Evolutionary conservation across 179 eudicot species (phyloP).

Genomic region (Pouteria campechiana): DNA sequence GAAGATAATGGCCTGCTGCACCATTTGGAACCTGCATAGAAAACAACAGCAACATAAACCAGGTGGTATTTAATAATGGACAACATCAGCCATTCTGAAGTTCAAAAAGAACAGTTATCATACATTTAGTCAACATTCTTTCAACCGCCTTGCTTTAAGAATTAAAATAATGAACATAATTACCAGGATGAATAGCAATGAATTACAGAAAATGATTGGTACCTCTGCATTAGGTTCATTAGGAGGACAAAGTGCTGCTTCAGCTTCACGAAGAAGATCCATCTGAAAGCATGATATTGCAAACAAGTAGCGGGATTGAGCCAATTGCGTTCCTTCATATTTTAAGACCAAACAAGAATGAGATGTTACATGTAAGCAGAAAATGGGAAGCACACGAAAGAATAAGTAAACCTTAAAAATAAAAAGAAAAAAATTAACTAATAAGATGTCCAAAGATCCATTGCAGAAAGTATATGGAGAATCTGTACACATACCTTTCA

Average conservation of each 20-base stretch:
- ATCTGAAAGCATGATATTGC: slow-evolving; percentile 92
- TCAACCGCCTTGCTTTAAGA: too few relatives aligned
- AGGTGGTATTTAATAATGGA: not conserved
- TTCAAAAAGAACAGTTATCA: too few relatives aligned
- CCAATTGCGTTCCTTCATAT: slow-evolving; percentile 67
- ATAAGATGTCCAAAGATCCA: not conserved
- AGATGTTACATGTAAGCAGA: too few relatives aligned
- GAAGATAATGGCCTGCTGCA: slow-evolving; percentile 99
- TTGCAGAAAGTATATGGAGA: not conserved
- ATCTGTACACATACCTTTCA: slow-evolving; percentile 47
- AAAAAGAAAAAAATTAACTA: not conserved
- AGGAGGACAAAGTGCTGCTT: slow-evolving; percentile 61
- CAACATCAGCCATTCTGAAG: too few relatives aligned
- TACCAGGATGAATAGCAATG: too few relatives aligned
- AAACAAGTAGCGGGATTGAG: slow-evolving; percentile 97
- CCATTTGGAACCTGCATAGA: slow-evolving; percentile 83
- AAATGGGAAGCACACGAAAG: slow-evolving; percentile 1
- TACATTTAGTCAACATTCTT: too few relatives aligned
- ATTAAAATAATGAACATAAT: too few relatives aligned
- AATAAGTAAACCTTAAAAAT: not conserved
- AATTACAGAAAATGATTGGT: too few relatives aligned
- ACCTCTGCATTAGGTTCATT: slow-evolving; percentile 87
- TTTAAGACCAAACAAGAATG: slow-evolving; percentile 4
- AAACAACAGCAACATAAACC: slow-evolving; percentile 6
- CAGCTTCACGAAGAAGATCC: slow-evolving; percentile 93